phyloP scores from a whole-genome alignment of 768 basidiomycete genomes.

The Mycena albidolilacea region DNA sequence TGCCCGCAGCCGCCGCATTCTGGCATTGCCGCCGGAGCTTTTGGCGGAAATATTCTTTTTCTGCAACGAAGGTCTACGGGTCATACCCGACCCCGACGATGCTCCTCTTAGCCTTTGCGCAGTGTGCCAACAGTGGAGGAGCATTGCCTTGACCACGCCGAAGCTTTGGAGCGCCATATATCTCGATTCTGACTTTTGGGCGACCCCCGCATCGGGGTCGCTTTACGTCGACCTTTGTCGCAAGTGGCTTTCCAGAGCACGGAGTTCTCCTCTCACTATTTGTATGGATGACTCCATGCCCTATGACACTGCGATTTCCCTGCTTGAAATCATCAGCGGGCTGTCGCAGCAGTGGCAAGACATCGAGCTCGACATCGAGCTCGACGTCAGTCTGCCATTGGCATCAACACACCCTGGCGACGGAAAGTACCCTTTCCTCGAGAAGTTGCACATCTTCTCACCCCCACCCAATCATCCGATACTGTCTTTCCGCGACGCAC shows the following conservation, averaged over 20 bases:
- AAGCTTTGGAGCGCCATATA: no score
- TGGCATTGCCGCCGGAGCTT: constrained; percentile 3
- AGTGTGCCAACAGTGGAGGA: no score
- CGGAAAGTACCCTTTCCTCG: constrained; percentile 6
- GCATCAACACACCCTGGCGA: background rate
- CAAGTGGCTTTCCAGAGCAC: background rate
- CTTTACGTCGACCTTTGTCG: no score
- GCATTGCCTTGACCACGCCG: no score
- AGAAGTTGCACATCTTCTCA: background rate
- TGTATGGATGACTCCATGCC: background rate
- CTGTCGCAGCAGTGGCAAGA: background rate
- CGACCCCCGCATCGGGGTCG: no score
- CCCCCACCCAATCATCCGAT: background rate
- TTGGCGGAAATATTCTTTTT: constrained; percentile 7
- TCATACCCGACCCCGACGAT: no score
- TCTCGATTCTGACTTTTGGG: no score
- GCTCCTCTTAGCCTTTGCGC: no score
- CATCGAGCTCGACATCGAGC: background rate
- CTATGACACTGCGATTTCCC: background rate
- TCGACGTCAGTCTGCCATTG: no score
- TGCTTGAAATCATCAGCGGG: background rate
- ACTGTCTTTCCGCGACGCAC: constrained; percentile 3
- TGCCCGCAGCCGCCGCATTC: background rate
- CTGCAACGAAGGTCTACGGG: background rate
- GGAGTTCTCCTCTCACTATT: background rate